Base-by-base conservation (phyloP, 2,329 filamentous ascomycete species). In the Juglanconis oblonga region DNA sequence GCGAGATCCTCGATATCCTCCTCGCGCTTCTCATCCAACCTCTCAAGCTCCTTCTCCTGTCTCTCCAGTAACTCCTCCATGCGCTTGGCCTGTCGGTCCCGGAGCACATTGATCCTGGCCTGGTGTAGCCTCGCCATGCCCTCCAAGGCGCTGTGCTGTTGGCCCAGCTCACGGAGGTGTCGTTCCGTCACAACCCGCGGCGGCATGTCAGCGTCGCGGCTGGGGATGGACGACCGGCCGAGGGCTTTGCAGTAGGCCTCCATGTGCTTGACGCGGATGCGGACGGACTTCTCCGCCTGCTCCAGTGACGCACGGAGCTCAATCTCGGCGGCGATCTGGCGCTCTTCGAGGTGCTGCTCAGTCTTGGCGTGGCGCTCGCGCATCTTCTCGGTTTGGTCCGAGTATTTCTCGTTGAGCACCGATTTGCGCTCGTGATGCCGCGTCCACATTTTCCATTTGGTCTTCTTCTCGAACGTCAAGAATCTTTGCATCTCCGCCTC, bases 251-350 rank as follows among this genome's bases (percentile, higher is more conserved):
- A 87, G 69, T 88, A 88, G 5, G 84, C 85, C 66, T 88, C 85
- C 85, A 88, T 88, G 64, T 88, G 81, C 67, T 80, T 81, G n/a
- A 88, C 73, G 13, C 84, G 79, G 42, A 85, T 81, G 36, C 75
- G 76, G 42, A 87, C 78, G 64, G 81, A 84, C 60, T 77, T 76
- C 67, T 86, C 84, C 57, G 80, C 81, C 64, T 85, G 81, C 55
- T 86, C 81, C 14, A 87, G 71, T 0, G 76, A 77, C 4, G 74
- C 69, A 10, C 82, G 77, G 29, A 87, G 72, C 64, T 87, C 85
- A 74, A 87, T 81, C 71, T 88, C 86, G 8, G 82, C 84, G 13
- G 77, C 75, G n/a, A 88, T 79, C 67, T 88, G 85, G 7, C 82
- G 76, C 64, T 87, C 84, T 64, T 88, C 85, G 17, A 87, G 76